Percentiles rank a stretch among this genome's conserved stretches.
These are phyloP conservation scores for Cryptosporidium andersoni DNA, from an alignment of 169 alveolate species.

Conservation along the genomic window DNA sequence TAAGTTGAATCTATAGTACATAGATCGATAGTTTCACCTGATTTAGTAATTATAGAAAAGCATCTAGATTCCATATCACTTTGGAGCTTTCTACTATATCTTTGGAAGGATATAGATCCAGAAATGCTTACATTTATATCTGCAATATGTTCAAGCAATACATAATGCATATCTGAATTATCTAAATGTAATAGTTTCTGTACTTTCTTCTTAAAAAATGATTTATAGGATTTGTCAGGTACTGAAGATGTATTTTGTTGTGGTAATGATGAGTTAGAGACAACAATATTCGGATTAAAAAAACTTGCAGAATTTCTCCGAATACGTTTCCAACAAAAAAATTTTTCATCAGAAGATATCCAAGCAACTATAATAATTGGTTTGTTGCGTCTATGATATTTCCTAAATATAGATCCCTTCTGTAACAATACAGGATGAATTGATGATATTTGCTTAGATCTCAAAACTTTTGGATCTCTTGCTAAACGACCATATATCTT, in stretches of 20 bases:
- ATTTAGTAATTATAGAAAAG: slow-evolving; percentile 11
- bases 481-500: slow-evolving; percentile 55
- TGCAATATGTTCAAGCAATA: slow-evolving; percentile 28
- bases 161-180: slow-evolving; percentile 23
- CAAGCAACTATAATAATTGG: slow-evolving; percentile 61
- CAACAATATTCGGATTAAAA: slow-evolving; percentile 32
- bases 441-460: slow-evolving; percentile 33
- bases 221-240: background rate
- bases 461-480: slow-evolving; percentile 62
- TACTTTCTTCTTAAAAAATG: background rate
- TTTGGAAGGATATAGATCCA: background rate
- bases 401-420: slow-evolving; percentile 55
- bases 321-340: slow-evolving; percentile 60
- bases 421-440: slow-evolving; percentile 32
- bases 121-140: slow-evolving; percentile 59
- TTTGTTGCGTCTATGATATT: slow-evolving; percentile 5
- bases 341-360: slow-evolving; percentile 44
- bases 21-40: slow-evolving; percentile 45
- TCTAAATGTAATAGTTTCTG: slow-evolving; percentile 27
- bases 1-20: slow-evolving; percentile 51
- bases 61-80: slow-evolving; percentile 59
- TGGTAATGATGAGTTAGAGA: slow-evolving; percentile 8
- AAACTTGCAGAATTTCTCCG: slow-evolving; percentile 23
- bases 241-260: background rate
- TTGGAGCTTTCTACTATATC: background rate